Base-by-base conservation (phyloP, 2,329 filamentous ascomycete species). In the Plenodomus biglobosus region DNA sequence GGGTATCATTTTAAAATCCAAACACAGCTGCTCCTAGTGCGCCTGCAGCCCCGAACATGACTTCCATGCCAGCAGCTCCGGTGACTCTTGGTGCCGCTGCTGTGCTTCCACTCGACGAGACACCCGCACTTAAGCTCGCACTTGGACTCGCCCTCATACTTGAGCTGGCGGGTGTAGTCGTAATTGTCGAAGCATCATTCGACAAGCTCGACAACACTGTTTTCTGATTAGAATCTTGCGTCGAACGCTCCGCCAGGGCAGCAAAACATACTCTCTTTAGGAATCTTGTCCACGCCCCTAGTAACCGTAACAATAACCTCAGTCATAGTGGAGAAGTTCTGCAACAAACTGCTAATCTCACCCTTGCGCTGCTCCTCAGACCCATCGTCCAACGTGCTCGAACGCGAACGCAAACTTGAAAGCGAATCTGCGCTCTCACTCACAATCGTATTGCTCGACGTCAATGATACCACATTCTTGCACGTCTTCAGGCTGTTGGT, bases 41-140 rank as follows among this genome's bases (percentile, higher is more conserved):
- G 21, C 50, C 50, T 36, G 44, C 43, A 18, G 50, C 50, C 20
- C 51, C 51, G 43, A 53, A 50, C 20, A 53, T 27, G 19, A 45
- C 8, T 13, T 53, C 51, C 7, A 24, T 35, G 13, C 38, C 36
- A 34, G 45, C 16, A 3, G 38, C 36, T 19, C 41, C 47, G 21
- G 38, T 48, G 5, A 19, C 34, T 38, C 35, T 44, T 1, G 44
- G 34, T n/a, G 51, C 51, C 15, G 30, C 39, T 20, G n/a, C 34
- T 16, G 43, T 36, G 10, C 45, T 30, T 7, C 15, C 16, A 22
- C 22, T 32, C 3, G 22, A 16, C 21, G 32, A 7, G 13, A 39
- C 42, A 13, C 38, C 16, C 8, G 42, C 36, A 22, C 30, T 45
- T 24, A 30, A 19, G 3, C 24, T 35, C 5, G 2, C 20, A 35